Evolutionary conservation across 495 filamentous ascomycete genomes (phyloP).

Genomic region (Trichoderma gamsii): DNA sequence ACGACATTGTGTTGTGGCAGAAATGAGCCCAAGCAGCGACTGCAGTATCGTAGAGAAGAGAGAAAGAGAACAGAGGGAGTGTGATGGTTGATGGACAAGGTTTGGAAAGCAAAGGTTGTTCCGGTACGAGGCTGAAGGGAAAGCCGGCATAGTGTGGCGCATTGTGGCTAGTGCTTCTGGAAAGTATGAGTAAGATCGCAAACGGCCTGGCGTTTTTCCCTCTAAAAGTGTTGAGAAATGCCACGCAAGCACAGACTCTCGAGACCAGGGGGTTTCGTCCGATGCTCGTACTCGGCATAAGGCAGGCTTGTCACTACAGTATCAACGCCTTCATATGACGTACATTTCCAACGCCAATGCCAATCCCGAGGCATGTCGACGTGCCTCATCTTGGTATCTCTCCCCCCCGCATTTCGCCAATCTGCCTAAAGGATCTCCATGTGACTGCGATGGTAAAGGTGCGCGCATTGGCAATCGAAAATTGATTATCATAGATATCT

Average conservation of each 20-base stretch:
- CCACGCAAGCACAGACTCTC: constrained; percentile 1
- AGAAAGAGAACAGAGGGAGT: constrained; percentile 4
- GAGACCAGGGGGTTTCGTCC: neutral
- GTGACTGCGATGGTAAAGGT: neutral
- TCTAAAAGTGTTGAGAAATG: constrained; percentile 10
- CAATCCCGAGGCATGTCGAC: no score
- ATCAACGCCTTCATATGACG: no score
- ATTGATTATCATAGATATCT: constrained; percentile 13
- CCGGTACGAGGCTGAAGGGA: constrained; percentile 1
- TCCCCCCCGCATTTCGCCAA: no score
- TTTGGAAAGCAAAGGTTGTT: neutral
- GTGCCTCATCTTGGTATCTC: no score
- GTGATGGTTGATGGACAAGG: neutral
- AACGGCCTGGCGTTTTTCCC: neutral
- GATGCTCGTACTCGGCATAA: neutral
- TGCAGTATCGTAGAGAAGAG: constrained; percentile 1
- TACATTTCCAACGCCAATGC: no score
- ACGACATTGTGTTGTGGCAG: constrained; percentile 37
- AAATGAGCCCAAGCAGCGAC: neutral
- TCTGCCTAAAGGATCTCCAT: no score
- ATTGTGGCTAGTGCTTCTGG: neutral
- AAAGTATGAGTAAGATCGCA: neutral
- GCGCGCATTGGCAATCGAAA: neutral
- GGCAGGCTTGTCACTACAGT: no score
- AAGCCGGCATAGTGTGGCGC: constrained; percentile 4